Evolutionary conservation across 139 green algal genomes (phyloP), one percentile per base, ranked within the genome.

Genomic region (Picocystis salinarum): DNA sequence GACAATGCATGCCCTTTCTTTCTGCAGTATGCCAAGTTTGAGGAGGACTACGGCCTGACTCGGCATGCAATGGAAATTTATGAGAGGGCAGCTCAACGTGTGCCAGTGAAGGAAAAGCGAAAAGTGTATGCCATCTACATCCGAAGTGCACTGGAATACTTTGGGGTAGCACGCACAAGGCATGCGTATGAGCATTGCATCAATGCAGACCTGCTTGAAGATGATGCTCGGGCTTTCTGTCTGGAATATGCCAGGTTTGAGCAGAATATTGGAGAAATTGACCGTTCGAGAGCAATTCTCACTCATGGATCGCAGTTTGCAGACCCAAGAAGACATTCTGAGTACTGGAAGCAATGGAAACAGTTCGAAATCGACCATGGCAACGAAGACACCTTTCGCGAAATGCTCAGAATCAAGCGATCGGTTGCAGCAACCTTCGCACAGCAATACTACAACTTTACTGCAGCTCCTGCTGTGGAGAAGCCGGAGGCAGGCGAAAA

Each of bases 371-470:
- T 85, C 19, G 50, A 56, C 36, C 69, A 88, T 48, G 83, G 83
- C 52, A 91, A 92, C 46, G 81, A 92, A 61, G 82, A 96, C 62
- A 96, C 89, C 6, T 91, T 89, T 66, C 62, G 79, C 23, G 89
- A 99, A 56, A 99, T 99, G 89, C 71, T 94, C 58, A 74, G 89
- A 24, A 89, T 97, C 53, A 91, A 91, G 63, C 63, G 87, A 40
- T 81, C 54, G 11, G 83, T 91, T 27, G 58, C 59, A 1, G 76
- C 88, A 3, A 70, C 67, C 44, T 92, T 76, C 62, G 10, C 20
- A 20, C 36, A 44, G 36, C 20, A 7, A 13, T 17, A 37, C 31
- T 15, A 37, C n/a, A n/a, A n/a, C n/a, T n/a, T n/a, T n/a, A n/a
- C n/a, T n/a, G n/a, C n/a, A n/a, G n/a, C n/a, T n/a, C n/a, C n/a